Conservation (phyloP, 306 rosid genomes). For the Corylus avellana region DNA sequence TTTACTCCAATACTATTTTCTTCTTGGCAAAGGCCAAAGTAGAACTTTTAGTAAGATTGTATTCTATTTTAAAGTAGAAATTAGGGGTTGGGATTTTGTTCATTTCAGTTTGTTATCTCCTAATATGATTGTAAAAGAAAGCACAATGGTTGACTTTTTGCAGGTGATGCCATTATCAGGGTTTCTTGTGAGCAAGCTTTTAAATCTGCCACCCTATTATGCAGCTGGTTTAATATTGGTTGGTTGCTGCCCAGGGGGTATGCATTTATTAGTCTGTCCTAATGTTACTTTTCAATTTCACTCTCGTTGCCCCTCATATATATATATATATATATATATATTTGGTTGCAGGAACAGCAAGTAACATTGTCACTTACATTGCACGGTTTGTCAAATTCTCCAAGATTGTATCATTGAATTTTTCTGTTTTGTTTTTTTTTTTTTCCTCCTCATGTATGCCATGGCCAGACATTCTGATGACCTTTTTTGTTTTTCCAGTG, state of each 20-base stretch:
- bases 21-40: background rate
- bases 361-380: conserved; percentile 84
- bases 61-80: background rate
- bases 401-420: background rate
- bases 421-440: background rate
- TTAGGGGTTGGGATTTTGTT: background rate
- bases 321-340: background rate
- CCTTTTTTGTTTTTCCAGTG: conserved; percentile 47
- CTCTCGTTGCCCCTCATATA: background rate
- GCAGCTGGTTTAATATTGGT: conserved; percentile 89
- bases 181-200: conserved; percentile 66
- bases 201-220: conserved; percentile 74
- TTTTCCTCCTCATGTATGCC: conserved; percentile 4
- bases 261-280: conserved; percentile 16
- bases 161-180: conserved; percentile 93
- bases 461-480: conserved; percentile 28
- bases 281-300: background rate
- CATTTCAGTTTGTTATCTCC: background rate
- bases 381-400: conserved; percentile 60
- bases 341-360: conserved; percentile 82
- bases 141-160: conserved; percentile 21
- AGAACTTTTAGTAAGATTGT: background rate
- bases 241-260: conserved; percentile 91
- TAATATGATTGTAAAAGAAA: background rate
- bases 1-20: background rate